Percentiles rank a stretch among this genome's conserved stretches.
Evolutionary conservation across 371 early-diverging fungal genomes (phyloP).

Genomic region (Circinella umbellata): DNA sequence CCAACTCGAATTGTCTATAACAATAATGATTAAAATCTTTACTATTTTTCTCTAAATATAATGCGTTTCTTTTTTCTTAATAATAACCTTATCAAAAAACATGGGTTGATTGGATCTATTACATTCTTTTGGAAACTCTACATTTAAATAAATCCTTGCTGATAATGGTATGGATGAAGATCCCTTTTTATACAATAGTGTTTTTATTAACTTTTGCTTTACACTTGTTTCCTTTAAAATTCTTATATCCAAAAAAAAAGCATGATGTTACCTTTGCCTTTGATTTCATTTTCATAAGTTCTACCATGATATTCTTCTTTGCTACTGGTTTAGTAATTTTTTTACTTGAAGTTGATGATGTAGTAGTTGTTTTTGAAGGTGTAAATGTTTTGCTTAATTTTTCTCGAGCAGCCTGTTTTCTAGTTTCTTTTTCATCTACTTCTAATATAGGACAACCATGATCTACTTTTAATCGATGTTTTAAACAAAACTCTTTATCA

Average conservation of each 20-base stretch:
- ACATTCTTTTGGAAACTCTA: not conserved
- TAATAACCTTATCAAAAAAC: conserved; percentile 14
- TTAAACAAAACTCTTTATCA: conserved; percentile 10
- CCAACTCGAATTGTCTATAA: conserved; percentile 15
- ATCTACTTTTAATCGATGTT: conserved; percentile 7
- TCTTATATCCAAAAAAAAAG: not conserved
- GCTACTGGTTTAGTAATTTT: not conserved
- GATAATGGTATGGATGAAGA: conserved; percentile 13
- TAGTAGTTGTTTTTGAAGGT: not conserved
- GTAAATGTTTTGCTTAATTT: conserved; percentile 5
- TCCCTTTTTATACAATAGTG: not conserved
- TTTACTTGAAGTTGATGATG: conserved; percentile 6
- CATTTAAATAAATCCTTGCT: conserved; percentile 13
- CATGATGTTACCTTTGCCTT: conserved; percentile 12
- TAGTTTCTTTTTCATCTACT: conserved; percentile 9
- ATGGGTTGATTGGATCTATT: not conserved
- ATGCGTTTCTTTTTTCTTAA: no score
- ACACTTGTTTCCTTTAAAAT: not conserved
- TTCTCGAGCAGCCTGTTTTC: conserved; percentile 9
- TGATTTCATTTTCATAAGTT: conserved; percentile 20
- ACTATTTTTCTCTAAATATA: no score
- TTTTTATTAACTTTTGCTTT: no score
- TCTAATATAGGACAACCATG: conserved; percentile 8
- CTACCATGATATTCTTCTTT: conserved; percentile 7
- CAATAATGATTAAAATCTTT: no score